phyloP scores from a whole-genome alignment of 2,329 filamentous ascomycete genomes.

The Periconia sp. region DNA sequence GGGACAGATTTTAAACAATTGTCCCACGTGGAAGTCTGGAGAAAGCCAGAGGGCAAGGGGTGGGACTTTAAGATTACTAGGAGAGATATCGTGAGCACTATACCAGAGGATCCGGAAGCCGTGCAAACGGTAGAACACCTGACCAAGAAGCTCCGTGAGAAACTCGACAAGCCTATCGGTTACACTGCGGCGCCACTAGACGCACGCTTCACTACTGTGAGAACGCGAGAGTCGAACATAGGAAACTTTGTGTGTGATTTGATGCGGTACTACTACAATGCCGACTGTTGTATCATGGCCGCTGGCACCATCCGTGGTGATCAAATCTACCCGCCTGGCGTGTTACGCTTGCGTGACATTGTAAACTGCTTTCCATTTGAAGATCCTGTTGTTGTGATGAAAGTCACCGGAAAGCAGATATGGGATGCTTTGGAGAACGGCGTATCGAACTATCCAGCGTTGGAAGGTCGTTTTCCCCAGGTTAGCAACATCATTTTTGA shows the following conservation, averaged over 20 bases:
- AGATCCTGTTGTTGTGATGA: conserved; percentile 80
- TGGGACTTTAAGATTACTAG: conserved; percentile 82
- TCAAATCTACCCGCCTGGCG: conserved; percentile 81
- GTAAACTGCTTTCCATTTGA: conserved; percentile 91
- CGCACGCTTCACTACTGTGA: conserved; percentile 81
- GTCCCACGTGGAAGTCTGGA: conserved; percentile 79
- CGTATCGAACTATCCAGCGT: conserved; percentile 75
- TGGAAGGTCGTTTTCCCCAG: conserved; percentile 82
- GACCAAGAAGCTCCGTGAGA: conserved; percentile 72
- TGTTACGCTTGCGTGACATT: conserved; percentile 78
- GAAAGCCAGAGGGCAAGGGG: conserved; percentile 52
- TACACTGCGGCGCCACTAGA: conserved; percentile 83
- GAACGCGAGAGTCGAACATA: conserved; percentile 76
- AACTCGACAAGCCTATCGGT: conserved; percentile 76
- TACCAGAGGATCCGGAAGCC: conserved; percentile 65
- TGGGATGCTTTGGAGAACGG: conserved; percentile 82
- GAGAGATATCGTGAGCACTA: conserved; percentile 70
- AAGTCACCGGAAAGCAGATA: conserved; percentile 70
- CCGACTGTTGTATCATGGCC: conserved; percentile 83
- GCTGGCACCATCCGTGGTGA: conserved; percentile 85
- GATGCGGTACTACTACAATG: conserved; percentile 79
- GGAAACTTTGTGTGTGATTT: conserved; percentile 92
- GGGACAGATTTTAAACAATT: conserved; percentile 92
- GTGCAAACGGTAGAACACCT: conserved; percentile 66
- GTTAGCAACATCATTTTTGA: conserved; percentile 80